Conservation (phyloP, 164 flowering plant genomes). For the Pachysandra terminalis region DNA sequence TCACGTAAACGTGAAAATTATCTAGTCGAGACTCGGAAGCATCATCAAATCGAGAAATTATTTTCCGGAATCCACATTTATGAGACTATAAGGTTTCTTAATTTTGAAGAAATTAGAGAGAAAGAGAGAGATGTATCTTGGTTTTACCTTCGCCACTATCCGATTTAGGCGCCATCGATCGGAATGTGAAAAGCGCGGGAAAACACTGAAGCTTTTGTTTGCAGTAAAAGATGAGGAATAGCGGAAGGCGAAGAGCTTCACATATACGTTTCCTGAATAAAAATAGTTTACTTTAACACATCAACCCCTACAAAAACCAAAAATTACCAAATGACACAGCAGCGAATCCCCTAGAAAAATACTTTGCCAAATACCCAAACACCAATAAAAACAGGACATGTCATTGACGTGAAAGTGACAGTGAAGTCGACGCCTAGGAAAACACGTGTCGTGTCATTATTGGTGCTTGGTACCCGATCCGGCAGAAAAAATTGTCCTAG, state of each 20-base stretch:
- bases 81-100: neutral
- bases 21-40: neutral
- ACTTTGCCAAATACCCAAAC: too few species aligned
- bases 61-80: neutral
- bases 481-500: too few species aligned
- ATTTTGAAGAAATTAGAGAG: neutral
- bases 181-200: conserved; percentile 39
- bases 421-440: too few species aligned
- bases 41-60: neutral
- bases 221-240: neutral
- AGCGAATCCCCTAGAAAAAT: too few species aligned
- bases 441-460: too few species aligned
- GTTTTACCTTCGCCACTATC: conserved; percentile 56
- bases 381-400: too few species aligned
- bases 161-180: conserved; percentile 69
- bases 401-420: too few species aligned
- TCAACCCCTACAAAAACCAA: too few species aligned
- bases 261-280: too few species aligned
- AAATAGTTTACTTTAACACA: too few species aligned
- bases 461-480: too few species aligned
- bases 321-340: too few species aligned
- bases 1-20: neutral
- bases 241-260: neutral
- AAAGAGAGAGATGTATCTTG: conserved; percentile 2
- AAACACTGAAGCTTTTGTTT: neutral